A percentile compares a stretch with the other conserved stretches of the same genome.
These are phyloP conservation scores for Penicillium antarcticum DNA, from an alignment of 495 filamentous ascomycete species.

Conservation along the genomic window DNA sequence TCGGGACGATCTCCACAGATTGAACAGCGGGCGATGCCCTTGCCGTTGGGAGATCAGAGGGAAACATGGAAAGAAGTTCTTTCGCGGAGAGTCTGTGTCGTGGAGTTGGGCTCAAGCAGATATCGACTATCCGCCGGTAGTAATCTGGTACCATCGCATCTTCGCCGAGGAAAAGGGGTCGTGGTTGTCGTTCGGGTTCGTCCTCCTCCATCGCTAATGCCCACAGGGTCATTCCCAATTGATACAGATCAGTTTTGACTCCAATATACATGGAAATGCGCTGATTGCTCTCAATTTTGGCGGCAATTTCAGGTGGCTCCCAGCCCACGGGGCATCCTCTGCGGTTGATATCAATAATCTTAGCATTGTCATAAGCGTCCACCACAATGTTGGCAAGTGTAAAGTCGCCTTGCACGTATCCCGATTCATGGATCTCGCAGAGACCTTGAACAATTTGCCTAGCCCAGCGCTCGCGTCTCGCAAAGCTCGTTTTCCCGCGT, in stretches of 20 bases:
- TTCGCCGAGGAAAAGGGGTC: slow-evolving; percentile 58
- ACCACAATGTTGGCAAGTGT: slow-evolving; percentile 97
- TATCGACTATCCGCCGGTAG: slow-evolving; percentile 54
- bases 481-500: slow-evolving; percentile 63
- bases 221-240: slow-evolving; percentile 97
- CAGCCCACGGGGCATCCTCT: slow-evolving; percentile 94
- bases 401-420: slow-evolving; percentile 97
- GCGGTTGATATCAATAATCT: slow-evolving; percentile 98
- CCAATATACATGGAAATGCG: slow-evolving; percentile 98
- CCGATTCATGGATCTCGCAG: slow-evolving; percentile 90
- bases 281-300: slow-evolving; percentile 86
- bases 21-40: background rate
- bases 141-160: slow-evolving; percentile 55
- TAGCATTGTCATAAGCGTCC: slow-evolving; percentile 76
- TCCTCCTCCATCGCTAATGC: slow-evolving; percentile 82
- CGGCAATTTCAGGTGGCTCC: slow-evolving; percentile 91
- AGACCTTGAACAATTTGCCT: slow-evolving; percentile 87
- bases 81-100: slow-evolving; percentile 54
- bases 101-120: slow-evolving; percentile 55
- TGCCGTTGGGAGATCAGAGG: slow-evolving; percentile 19
- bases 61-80: slow-evolving; percentile 53
- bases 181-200: slow-evolving; percentile 76
- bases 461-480: slow-evolving; percentile 83
- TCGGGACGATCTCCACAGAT: background rate
- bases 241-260: slow-evolving; percentile 93